Percentiles rank a stretch among this genome's conserved stretches.
phyloP scores from a whole-genome alignment of 1,139 yeast species.

The Pichia sp. region DNA sequence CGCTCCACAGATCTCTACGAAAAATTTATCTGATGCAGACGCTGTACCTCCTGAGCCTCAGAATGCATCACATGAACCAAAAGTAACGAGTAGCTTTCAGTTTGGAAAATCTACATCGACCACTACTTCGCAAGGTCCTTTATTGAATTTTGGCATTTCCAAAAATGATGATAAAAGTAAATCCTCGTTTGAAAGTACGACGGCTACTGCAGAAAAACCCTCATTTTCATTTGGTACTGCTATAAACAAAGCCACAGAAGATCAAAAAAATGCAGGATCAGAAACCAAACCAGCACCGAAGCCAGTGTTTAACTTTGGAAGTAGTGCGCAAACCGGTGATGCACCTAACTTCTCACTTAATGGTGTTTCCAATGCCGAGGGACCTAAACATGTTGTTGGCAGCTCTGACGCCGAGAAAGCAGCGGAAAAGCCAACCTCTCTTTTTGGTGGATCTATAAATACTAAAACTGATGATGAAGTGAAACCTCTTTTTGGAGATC shows the following conservation, averaged over 20 bases:
- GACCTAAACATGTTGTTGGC: constrained; percentile 5
- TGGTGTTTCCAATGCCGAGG: constrained; percentile 3
- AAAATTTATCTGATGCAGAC: neutral
- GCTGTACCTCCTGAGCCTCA: neutral
- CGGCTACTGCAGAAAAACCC: neutral
- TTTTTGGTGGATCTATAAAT: neutral
- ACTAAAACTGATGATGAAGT: neutral
- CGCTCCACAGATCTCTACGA: neutral
- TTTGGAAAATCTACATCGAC: neutral
- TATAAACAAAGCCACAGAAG: neutral
- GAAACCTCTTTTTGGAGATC: neutral
- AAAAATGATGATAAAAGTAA: neutral
- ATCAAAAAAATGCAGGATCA: neutral
- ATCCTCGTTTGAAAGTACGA: neutral
- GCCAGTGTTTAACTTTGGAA: constrained; percentile 3
- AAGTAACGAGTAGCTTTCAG: neutral
- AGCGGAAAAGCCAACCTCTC: constrained; percentile 8
- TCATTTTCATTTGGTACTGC: neutral
- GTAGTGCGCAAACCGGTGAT: neutral
- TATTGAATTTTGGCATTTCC: neutral
- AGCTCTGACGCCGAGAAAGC: neutral
- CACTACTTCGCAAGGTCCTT: neutral
- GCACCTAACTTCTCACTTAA: neutral
- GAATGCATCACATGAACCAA: neutral
- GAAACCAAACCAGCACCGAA: neutral